phyloP scores from a whole-genome alignment of 106 monocot species.

The Cymbidium sinense region DNA sequence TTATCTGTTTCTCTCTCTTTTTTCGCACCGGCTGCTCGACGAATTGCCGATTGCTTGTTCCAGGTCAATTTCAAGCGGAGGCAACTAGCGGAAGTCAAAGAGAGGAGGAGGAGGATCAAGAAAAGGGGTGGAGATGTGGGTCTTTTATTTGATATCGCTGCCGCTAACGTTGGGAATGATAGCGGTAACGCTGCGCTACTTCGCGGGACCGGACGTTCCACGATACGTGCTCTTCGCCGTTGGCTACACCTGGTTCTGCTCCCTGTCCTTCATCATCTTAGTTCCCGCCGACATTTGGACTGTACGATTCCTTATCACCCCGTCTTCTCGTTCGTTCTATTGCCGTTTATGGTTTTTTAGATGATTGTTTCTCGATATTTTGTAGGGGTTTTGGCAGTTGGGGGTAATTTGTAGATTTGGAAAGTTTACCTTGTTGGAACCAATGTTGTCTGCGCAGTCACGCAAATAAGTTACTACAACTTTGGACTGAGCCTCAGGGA shows the following conservation, averaged over 20 bases:
- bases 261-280: constrained; percentile 92
- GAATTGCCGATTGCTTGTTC: not conserved
- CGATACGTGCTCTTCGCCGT: constrained; percentile 82
- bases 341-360: not conserved
- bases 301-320: constrained; percentile 33
- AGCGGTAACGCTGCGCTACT: constrained; percentile 76
- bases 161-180: constrained; percentile 93
- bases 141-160: constrained; percentile 91
- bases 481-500: too few species aligned
- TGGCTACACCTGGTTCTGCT: constrained; percentile 98
- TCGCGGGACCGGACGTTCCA: constrained; percentile 87
- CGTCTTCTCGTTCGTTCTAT: not conserved
- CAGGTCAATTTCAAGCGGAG: not conserved
- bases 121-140: constrained; percentile 58
- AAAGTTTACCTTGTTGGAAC: not conserved
- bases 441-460: too few species aligned
- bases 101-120: constrained; percentile 1
- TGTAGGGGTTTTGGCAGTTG: not conserved
- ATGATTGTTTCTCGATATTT: not conserved
- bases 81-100: not conserved
- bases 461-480: too few species aligned
- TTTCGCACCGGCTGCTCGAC: not conserved
- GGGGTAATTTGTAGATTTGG: not conserved
- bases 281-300: constrained; percentile 98
- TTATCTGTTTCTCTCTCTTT: not conserved